Evolutionary conservation across 2,329 filamentous ascomycete genomes (phyloP).

Genomic region (Phaeophleospora eucalypticola): DNA sequence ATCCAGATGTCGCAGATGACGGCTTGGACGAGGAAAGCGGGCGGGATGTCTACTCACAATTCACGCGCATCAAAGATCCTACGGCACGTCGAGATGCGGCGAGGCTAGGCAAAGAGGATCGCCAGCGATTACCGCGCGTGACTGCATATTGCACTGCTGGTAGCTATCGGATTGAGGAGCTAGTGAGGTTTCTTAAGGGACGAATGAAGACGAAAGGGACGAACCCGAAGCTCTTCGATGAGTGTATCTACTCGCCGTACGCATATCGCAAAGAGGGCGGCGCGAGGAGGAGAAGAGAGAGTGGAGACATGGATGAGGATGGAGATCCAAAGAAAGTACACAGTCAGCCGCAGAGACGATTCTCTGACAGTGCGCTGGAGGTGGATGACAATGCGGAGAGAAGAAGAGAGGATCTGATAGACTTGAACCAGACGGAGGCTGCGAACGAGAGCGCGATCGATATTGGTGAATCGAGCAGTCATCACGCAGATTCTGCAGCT

Average conservation of each 20-base stretch:
- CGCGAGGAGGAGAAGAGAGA: constrained; percentile 19
- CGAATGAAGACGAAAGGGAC: constrained; percentile 71
- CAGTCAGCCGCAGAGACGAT: constrained; percentile 56
- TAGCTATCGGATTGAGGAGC: constrained; percentile 80
- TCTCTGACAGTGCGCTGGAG: constrained; percentile 68
- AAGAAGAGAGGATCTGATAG: constrained; percentile 35
- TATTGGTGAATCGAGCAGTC: constrained; percentile 1
- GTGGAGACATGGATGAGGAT: constrained; percentile 19
- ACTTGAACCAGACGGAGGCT: constrained; percentile 22
- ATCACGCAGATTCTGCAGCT: constrained; percentile 10
- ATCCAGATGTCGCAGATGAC: constrained; percentile 76
- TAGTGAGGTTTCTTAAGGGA: constrained; percentile 89
- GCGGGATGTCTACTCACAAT: constrained; percentile 94
- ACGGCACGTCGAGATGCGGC: constrained; percentile 89
- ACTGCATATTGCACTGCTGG: constrained; percentile 96
- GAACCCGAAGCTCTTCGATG: constrained; percentile 88
- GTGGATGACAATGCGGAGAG: constrained; percentile 50
- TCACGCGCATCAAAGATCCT: constrained; percentile 95
- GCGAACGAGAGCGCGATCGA: constrained; percentile 4
- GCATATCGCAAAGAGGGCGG: constrained; percentile 57
- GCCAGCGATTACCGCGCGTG: constrained; percentile 79
- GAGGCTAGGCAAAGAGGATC: constrained; percentile 85
- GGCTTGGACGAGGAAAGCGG: constrained; percentile 82
- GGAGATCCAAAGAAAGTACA: constrained; percentile 23
- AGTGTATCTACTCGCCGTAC: constrained; percentile 96